Base-by-base conservation (phyloP, 2,329 filamentous ascomycete genomes). In the Colletotrichum scovillei region DNA sequence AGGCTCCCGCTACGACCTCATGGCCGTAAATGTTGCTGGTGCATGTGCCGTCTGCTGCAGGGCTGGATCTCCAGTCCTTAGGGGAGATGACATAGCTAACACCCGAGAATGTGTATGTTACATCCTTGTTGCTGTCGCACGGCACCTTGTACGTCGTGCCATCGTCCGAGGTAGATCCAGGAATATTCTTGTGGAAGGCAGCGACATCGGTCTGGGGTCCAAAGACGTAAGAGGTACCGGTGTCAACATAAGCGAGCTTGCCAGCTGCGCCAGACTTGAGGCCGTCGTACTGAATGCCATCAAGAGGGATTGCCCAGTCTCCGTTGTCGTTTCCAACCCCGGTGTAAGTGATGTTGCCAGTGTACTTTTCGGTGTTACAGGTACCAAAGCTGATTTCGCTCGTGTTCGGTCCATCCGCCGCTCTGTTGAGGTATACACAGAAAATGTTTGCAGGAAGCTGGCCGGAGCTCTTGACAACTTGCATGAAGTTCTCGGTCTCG, bases 361-460 rank as follows among this genome's bases (percentile, higher is more conserved):
- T 88, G 78, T 90, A 95, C 75, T 92, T 92, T 67, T 86, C 86
- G 1, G 85, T 83, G 81, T 98, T 92, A 26, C 91, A 85, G 6
- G 87, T 88, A 4, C 95, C 95, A 78, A 98, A 93, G 52, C 91
- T 93, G 75, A 97, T 88, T 77, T 95, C 92, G 12, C 95, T 95
- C 72, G 93, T 89, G 78, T 93, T 93, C 4, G 80, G 81, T 19
- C 90, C 90, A 78, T 96, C 93, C 0, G 85, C 83, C 35, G 86
- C 88, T 59, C 95, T 90, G 76, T 91, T 91, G 22, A 98, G 84
- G 69, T 91, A 91, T 30, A 97, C 86, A 67, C 90, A 91, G 78
- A 96, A 92, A 24, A 96, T 81, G 79, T 94, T 95, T 5, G 89
- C 79, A 16, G 83, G 77, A 56, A 97, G 84, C 24, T 89, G 78